Conservation (phyloP, 2,329 filamentous ascomycete genomes). For the Fusarium succisae region DNA sequence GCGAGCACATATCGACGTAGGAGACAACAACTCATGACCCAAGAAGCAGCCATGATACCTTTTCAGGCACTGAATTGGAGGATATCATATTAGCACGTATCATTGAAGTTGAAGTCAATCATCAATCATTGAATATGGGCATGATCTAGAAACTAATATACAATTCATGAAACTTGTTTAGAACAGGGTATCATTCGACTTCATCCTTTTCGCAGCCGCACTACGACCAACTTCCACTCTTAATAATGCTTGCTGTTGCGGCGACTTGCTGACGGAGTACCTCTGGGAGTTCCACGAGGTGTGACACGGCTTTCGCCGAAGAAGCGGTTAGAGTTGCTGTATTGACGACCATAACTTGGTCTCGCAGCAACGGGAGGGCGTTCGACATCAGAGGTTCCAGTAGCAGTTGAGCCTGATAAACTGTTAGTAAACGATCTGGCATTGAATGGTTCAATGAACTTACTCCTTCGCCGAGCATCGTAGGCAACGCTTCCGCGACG, state of each 20-base stretch:
- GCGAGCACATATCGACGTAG: no score
- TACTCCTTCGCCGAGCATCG: slow-evolving; percentile 42
- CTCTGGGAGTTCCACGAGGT: slow-evolving; percentile 49
- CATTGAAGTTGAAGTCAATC: no score
- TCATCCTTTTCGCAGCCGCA: no score
- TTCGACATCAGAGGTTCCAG: slow-evolving; percentile 8
- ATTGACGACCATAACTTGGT: slow-evolving; percentile 41
- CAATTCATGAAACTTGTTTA: no score
- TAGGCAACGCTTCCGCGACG: slow-evolving; percentile 43
- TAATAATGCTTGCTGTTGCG: slow-evolving; percentile 15
- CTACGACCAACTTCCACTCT: no score
- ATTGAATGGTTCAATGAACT: neutral
- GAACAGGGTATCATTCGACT: no score
- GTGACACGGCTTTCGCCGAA: slow-evolving; percentile 54
- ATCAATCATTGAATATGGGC: no score
- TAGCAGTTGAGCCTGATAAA: slow-evolving; percentile 37
- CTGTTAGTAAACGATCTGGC: neutral
- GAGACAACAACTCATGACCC: no score
- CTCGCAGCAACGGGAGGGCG: slow-evolving; percentile 27
- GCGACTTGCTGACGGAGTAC: slow-evolving; percentile 50
- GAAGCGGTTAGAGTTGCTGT: slow-evolving; percentile 53
- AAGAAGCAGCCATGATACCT: no score
- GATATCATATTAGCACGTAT: no score
- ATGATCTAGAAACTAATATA: no score
- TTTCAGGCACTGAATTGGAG: no score